phyloP scores from a whole-genome alignment of 2,329 filamentous ascomycete species.

The Orbilia blumenaviensis region DNA sequence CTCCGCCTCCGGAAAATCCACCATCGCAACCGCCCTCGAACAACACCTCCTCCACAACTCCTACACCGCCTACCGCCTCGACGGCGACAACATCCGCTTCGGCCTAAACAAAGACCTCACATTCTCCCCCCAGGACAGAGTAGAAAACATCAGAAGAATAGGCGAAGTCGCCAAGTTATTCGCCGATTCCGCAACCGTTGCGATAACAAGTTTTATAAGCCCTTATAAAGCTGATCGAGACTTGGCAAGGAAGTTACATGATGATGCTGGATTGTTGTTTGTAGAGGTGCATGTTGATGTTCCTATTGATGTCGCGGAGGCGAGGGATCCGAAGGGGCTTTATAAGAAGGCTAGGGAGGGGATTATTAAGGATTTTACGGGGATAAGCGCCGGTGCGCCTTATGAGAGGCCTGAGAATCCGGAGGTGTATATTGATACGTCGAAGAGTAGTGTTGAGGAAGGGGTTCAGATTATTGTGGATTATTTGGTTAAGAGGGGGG shows the following conservation, averaged over 20 bases:
- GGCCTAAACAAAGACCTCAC: constrained; percentile 97
- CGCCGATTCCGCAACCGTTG: constrained; percentile 85
- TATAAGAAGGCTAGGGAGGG: constrained; percentile 97
- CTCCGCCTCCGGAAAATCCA: constrained; percentile 95
- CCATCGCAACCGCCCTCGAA: constrained; percentile 93
- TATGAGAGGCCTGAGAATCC: constrained; percentile 88
- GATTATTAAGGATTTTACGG: constrained; percentile 96
- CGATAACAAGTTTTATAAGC: constrained; percentile 95
- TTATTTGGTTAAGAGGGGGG: constrained; percentile 67
- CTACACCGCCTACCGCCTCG: constrained; percentile 86
- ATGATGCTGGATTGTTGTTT: constrained; percentile 75
- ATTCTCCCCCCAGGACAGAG: constrained; percentile 90
- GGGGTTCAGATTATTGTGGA: constrained; percentile 84
- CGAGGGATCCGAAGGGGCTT: constrained; percentile 94
- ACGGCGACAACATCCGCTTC: constrained; percentile 96
- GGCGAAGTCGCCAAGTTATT: constrained; percentile 94
- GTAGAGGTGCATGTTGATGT: constrained; percentile 95
- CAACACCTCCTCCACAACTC: constrained; percentile 91
- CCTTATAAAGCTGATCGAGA: constrained; percentile 89
- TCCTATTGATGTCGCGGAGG: constrained; percentile 87
- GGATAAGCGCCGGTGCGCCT: constrained; percentile 78
- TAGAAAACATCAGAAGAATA: constrained; percentile 97
- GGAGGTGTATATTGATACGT: constrained; percentile 86
- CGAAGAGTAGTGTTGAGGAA: constrained; percentile 84
- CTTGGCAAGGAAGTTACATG: constrained; percentile 82